These are phyloP conservation scores for Ramichloridium luteum DNA, from an alignment of 2,329 filamentous ascomycete species.

Conservation along the genomic window DNA sequence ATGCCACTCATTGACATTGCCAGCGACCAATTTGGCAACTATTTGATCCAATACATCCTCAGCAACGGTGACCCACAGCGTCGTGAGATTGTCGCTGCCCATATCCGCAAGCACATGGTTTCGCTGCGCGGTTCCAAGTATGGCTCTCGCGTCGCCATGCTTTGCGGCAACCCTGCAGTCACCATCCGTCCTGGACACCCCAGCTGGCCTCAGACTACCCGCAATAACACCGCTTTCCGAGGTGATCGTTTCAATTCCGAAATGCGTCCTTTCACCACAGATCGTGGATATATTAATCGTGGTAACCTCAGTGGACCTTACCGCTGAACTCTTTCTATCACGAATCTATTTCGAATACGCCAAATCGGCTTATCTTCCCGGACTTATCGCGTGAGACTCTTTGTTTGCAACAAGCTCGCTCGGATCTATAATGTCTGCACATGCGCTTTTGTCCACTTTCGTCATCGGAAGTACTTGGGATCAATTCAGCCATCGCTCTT, in stretches of 20 bases:
- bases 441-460: too few relatives aligned
- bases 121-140: constrained; percentile 97
- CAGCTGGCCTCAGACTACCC: constrained; percentile 39
- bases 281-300: background rate
- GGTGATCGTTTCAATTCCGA: background rate
- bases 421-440: too few relatives aligned
- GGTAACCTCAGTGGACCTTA: background rate
- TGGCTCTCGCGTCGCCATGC: constrained; percentile 94
- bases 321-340: too few relatives aligned
- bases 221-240: constrained; percentile 8
- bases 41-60: constrained; percentile 93
- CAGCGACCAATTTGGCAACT: constrained; percentile 97
- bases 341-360: too few relatives aligned
- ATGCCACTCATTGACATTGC: constrained; percentile 97
- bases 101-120: constrained; percentile 98
- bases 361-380: too few relatives aligned
- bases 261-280: background rate
- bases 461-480: too few relatives aligned
- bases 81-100: constrained; percentile 80
- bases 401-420: too few relatives aligned
- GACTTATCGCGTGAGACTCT: too few relatives aligned
- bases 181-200: constrained; percentile 81
- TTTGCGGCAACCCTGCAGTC: constrained; percentile 89
- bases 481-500: too few relatives aligned
- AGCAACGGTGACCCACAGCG: constrained; percentile 79